Base-by-base conservation (phyloP, 768 basidiomycete genomes). In the Rhodocollybia butyracea region DNA sequence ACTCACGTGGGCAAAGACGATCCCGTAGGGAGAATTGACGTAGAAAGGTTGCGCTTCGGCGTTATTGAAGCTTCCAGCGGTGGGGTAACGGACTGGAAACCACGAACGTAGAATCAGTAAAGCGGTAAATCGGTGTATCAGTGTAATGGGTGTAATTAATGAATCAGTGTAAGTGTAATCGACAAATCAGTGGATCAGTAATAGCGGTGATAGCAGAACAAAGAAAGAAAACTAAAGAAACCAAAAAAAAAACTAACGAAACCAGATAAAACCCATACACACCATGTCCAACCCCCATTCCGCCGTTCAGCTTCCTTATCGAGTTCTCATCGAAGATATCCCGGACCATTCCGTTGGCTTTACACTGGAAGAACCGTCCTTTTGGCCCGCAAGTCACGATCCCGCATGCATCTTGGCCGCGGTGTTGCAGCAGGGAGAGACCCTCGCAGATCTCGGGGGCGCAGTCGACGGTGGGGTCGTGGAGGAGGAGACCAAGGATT, bases 1-100 rank as follows among this genome's bases (percentile, higher is more conserved):
- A 76, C 88, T 60, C 69, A 95, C 96, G 78, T 99, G 96, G 19
- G 92, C 97, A 67, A 99, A 89, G 59, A 95, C 93, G 66, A 99
- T 96, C 50, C 97, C 97, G 69, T 98, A 99, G 3, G 97, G 97
- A n/a, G 94, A 96, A 75, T 99, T 99, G 63, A 99, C 97, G 68
- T 99, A 99, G 79, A 99, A 99, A 1, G 97, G 97, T 67, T 99
- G 97, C 7, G 97, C 95, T 69, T 99, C 97, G 11, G 96, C 88
- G 61, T 97, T 91, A 56, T 94, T 91, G 56, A 94, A 97, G 66
- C 93, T 94, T 47, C 97, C 97, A 51, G 97, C 97, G 58, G 97
- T 98, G 10, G 97, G 97, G 73, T 99, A 98, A 56, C 97, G 86
- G 53, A 96, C 97, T 98, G 63, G 6, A 61, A 24, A 46, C 30